Evolutionary conservation across 2,329 filamentous ascomycete species (phyloP), one percentile per base, ranked within the genome.

Genomic region (Plenodomus tracheiphilus): DNA sequence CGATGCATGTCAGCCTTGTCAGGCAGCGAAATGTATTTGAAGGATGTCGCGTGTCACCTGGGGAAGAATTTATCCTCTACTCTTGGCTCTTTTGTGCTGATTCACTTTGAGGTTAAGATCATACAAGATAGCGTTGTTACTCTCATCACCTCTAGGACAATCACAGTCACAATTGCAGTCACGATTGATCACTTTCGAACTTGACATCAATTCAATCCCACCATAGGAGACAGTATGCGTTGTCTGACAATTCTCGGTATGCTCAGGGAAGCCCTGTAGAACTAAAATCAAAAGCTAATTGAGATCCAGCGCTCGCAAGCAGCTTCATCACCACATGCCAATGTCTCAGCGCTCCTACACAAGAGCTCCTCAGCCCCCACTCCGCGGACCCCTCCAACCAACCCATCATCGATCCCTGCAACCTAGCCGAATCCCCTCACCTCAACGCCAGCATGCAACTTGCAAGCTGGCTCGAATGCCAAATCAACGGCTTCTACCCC

Each of bases 401-500:
- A 34, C 4, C 41, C 15, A 21, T 17, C 1, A 22, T 52, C 18
- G 47, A 69, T 39, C 64, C 66, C 8, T 69, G 66, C 47, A 39
- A 52, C 18, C 44, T 66, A 4, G 61, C 54, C 13, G 54, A 64
- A 20, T 59, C 58, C 1, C 45, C 53, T 2, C 46, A 18, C 20
- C 61, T 51, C 9, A 69, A 69, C 45, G 59, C 64, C 21, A 66
- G 62, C 38, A 51, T 66, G 5, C 63, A 66, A 39, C 53, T 70
- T 4, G 58, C 55, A 15, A 66, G 52, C 35, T 70, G 67, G 67
- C 20, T 68, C 11, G 64, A 68, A 49, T 70, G 67, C 34, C 61
- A 65, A 18, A 58, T 66, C 2, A 70, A 70, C 34, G 57, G 55
- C 1, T 69, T 70, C 49, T 70, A 69, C 39, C 67, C 66, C 1